phyloP scores from a whole-genome alignment of 1,284 basidiomycete species.

The Cronartium ribicola region DNA sequence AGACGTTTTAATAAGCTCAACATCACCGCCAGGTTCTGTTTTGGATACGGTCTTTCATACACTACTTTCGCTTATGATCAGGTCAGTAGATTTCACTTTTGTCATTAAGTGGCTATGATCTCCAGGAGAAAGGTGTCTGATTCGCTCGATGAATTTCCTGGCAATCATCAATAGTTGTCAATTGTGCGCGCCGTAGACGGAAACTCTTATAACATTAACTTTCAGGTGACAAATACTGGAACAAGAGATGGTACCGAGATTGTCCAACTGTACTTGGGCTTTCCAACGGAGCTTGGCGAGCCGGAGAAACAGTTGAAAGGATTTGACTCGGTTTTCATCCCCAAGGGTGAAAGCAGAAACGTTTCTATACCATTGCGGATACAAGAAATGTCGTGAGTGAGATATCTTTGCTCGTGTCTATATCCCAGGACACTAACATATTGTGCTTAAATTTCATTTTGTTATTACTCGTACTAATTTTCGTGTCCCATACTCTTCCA shows the following conservation, averaged over 20 bases:
- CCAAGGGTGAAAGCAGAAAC: slow-evolving; percentile 44
- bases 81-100: background rate
- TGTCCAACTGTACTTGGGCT: slow-evolving; percentile 49
- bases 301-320: slow-evolving; percentile 46
- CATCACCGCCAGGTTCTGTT: slow-evolving; percentile 9
- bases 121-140: too few relatives aligned
- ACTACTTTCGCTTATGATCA: slow-evolving; percentile 29
- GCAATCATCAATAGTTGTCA: background rate
- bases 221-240: slow-evolving; percentile 55
- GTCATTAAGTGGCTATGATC: too few relatives aligned
- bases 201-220: slow-evolving; percentile 51
- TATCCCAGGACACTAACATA: background rate
- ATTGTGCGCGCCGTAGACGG: background rate
- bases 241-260: slow-evolving; percentile 53
- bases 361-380: slow-evolving; percentile 35
- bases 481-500: too few relatives aligned
- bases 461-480: too few relatives aligned
- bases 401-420: background rate
- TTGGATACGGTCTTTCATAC: slow-evolving; percentile 39
- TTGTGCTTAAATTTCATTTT: background rate
- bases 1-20: slow-evolving; percentile 16
- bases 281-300: slow-evolving; percentile 30
- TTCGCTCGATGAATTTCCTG: background rate
- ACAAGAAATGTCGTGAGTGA: background rate
- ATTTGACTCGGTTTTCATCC: slow-evolving; percentile 46